Evolutionary conservation across 2,329 filamentous ascomycete genomes (phyloP), one percentile per base, ranked within the genome.

Genomic region (Trichothecium sympodiale): DNA sequence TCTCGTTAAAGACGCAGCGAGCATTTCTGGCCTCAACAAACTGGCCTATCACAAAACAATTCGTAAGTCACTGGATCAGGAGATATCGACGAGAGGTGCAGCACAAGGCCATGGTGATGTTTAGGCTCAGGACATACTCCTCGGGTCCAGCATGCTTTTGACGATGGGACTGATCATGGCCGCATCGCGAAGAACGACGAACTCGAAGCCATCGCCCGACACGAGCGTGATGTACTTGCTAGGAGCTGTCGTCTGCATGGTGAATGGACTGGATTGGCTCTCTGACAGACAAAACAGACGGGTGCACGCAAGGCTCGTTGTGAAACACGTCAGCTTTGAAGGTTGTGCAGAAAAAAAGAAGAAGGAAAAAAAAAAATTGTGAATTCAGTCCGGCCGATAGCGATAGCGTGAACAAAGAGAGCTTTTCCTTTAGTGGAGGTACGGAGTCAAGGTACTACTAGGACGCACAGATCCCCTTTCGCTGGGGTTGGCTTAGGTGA

Each of bases 211-310:
- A 56, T 89, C 83, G 45, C 67, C 71, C 1, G 82, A 86, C 29
- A 87, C 69, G 35, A 89, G 73, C 5, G 83, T 88, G 44, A 88
- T 72, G 57, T 86, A 88, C 51, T 84, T 77, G 58, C 71, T 74
- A 33, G 51, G 48, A 16, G 39, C 34, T 25, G 44, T 43, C 9
- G 42, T 30, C 35, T 47, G 48, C 50, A 53, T 52, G 36, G 33
- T 44, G 20, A 25, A 6, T 25, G 20, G 10, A 6, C 10, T 6
- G 6, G 20, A 25, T 25, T 25, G 20, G 20, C 20, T 6, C 10
- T 6, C 20, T 25, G 6, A 25, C n/a, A n/a, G n/a, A n/a, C n/a
- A n/a, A n/a, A n/a, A n/a, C n/a, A n/a, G n/a, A 25, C 20, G 10
- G 20, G 10, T 25, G 20, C 20, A 25, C 20, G 6, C 20, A 10